Percentiles rank a stretch among this genome's conserved stretches.
Conservation (phyloP, 495 filamentous ascomycete genomes). For the Penicillium argentinense region DNA sequence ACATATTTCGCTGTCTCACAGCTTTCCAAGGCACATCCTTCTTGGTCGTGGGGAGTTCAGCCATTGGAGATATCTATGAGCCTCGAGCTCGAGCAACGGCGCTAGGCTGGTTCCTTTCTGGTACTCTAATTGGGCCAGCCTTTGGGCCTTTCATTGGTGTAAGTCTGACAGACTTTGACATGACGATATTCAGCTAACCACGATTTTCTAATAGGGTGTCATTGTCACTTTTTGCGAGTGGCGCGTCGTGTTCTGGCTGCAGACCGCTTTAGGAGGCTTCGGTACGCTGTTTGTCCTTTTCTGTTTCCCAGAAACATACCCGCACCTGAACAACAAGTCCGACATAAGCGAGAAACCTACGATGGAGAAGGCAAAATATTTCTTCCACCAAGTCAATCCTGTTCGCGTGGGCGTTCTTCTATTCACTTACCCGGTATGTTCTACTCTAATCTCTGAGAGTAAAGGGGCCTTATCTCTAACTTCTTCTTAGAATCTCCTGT, state of each 20-base stretch:
- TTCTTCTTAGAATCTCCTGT: slow-evolving; percentile 67
- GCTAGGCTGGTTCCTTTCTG: slow-evolving; percentile 67
- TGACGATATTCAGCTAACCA: background rate
- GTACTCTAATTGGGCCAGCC: slow-evolving; percentile 69
- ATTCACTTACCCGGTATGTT: slow-evolving; percentile 62
- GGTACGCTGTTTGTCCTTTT: slow-evolving; percentile 60
- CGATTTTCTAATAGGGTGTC: slow-evolving; percentile 43
- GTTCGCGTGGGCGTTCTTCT: slow-evolving; percentile 55
- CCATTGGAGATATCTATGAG: slow-evolving; percentile 64
- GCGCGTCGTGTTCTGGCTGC: slow-evolving; percentile 72
- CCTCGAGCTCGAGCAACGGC: slow-evolving; percentile 67
- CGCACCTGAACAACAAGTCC: slow-evolving; percentile 53
- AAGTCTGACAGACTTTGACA: slow-evolving; percentile 11
- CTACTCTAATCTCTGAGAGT: no score
- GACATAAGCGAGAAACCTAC: slow-evolving; percentile 52
- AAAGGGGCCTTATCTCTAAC: no score
- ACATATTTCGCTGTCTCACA: slow-evolving; percentile 67
- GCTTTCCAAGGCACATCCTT: slow-evolving; percentile 73
- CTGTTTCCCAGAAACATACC: slow-evolving; percentile 69
- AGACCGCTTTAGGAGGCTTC: slow-evolving; percentile 59
- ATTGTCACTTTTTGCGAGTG: slow-evolving; percentile 70
- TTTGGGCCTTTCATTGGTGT: slow-evolving; percentile 65
- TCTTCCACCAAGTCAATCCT: slow-evolving; percentile 63
- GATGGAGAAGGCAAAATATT: slow-evolving; percentile 45
- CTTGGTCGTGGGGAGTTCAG: slow-evolving; percentile 62